Base-by-base conservation (phyloP, 225 moss, liverwort and hornwort genomes). In the Lunularia cruciata region DNA sequence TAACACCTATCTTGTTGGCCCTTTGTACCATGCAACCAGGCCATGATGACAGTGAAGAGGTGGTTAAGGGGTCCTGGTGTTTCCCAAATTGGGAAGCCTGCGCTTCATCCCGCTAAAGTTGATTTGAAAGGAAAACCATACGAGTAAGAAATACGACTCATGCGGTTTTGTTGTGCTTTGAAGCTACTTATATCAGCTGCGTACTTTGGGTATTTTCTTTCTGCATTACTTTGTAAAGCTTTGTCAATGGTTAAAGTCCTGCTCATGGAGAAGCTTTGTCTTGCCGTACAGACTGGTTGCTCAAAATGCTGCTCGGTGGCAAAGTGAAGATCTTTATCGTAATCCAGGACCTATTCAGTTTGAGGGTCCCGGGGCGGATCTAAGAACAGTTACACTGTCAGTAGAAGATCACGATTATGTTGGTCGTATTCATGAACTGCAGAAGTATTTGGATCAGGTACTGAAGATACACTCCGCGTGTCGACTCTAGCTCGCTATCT, bases 11-110 rank as follows among this genome's bases (percentile, higher is more conserved):
- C n/a, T n/a, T n/a, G n/a, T n/a, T n/a, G n/a, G n/a, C n/a, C n/a
- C n/a, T 40, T 40, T 40, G 40, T 40, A 40, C 13, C 40, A 40
- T 46, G 18, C 28, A 59, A 47, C 13, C 75, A 95, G 95, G 95
- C 93, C 55, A 98, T 98, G 96, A 93, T 98, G 96, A 89, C 96
- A 32, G 96, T 98, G 36, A 98, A 98, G 72, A 79, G 96, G 67
- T 98, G 96, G 96, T 78, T 98, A 3, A 79, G 96, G 58, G 96
- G 93, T 60, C 93, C 96, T 72, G 96, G 96, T 73, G 93, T 98
- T 62, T 89, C 96, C 25, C 96, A 89, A 75, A 90, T 98, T 19
- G 96, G 96, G 67, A 98, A 98, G 75, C 96, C 96, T 68, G 87
- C 93, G 34, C 72, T 98, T 68, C 96, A 98, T 79, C 80, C 87